Evolutionary conservation across 2,329 filamentous ascomycete species (phyloP), one percentile per base, ranked within the genome.

Genomic region (Talaromyces sp.): DNA sequence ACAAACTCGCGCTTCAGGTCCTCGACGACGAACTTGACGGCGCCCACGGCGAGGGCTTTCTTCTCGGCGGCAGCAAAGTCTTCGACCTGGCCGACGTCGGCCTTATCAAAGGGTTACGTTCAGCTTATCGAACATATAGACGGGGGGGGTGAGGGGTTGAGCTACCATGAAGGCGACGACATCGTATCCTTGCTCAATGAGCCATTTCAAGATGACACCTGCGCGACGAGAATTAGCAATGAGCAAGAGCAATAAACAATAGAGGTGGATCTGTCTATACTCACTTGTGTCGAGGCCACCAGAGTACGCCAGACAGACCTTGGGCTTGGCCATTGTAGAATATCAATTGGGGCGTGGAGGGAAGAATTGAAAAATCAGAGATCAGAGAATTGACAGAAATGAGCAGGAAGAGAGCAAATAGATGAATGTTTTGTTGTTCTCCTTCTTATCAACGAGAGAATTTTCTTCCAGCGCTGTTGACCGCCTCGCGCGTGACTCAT

Each of bases 1-100:
- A 95, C 85, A 71, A 95, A 93, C 77, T 91, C 88, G 68, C 82
- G 82, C 70, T 86, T 85, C 59, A 93, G 82, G 74, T 95, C 79
- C 65, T 81, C 77, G 66, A 87, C 81, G 65, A 83, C 74, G 75
- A 88, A 84, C 78, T 85, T 84, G 77, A 84, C 79, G 25, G 88
- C 88, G 70, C 88, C 88, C 65, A 91, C 84, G 75, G 84, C 84
- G 65, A 85, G 62, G 59, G 88, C 89, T 83, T 93, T 92, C 72
- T 84, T 83, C 77, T 89, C 85, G 62, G 89, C 90, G 62, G 82
- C 88, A 53, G 85, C 84, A 72, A 85, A 92, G 77, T 92, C 88
- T 78, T 92, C 89, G 77, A 68, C 65, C 33, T 59, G 55, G 57
- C 89, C 89, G 68, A 91, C 85, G 77, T 91, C 82, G 78, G 88